A percentile compares a stretch with the other conserved stretches of the same genome.
phyloP scores from a whole-genome alignment of 1,284 basidiomycete species.

The Lignosus rhinocerotis region DNA sequence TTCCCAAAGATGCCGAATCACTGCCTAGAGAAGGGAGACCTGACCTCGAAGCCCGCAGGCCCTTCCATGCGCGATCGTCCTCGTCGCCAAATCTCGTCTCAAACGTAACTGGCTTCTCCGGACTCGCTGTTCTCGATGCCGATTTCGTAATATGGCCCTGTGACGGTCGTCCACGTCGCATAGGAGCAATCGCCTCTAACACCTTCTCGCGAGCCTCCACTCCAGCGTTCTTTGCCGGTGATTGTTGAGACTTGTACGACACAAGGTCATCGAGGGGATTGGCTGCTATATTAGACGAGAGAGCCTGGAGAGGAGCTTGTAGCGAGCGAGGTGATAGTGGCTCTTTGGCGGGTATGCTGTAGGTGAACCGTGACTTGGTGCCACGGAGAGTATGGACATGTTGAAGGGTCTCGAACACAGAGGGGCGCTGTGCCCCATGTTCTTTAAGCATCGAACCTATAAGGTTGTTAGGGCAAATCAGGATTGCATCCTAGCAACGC shows the following conservation, averaged over 20 bases:
- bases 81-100: slow-evolving; percentile 43
- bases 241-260: slow-evolving; percentile 36
- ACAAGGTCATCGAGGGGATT: slow-evolving; percentile 46
- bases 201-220: slow-evolving; percentile 72
- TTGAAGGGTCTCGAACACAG: slow-evolving; percentile 77
- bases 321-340: slow-evolving; percentile 37
- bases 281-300: slow-evolving; percentile 31
- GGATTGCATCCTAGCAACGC: slow-evolving; percentile 7
- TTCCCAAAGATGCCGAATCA: slow-evolving; percentile 24
- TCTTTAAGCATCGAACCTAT: slow-evolving; percentile 87
- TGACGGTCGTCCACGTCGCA: slow-evolving; percentile 70
- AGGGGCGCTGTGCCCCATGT: slow-evolving; percentile 79
- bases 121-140: slow-evolving; percentile 41
- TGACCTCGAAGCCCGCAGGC: slow-evolving; percentile 38
- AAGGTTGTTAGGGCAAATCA: not conserved
- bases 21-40: slow-evolving; percentile 34
- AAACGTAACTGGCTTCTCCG: slow-evolving; percentile 40
- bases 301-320: slow-evolving; percentile 27
- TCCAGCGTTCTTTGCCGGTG: slow-evolving; percentile 46
- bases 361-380: slow-evolving; percentile 77
- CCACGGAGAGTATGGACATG: slow-evolving; percentile 82
- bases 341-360: slow-evolving; percentile 53
- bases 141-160: slow-evolving; percentile 26
- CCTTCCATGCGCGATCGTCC: slow-evolving; percentile 58
- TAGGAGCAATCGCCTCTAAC: slow-evolving; percentile 73